These are phyloP conservation scores for Rosellinia necatrix DNA, from an alignment of 2,329 filamentous ascomycete species.

Conservation along the genomic window DNA sequence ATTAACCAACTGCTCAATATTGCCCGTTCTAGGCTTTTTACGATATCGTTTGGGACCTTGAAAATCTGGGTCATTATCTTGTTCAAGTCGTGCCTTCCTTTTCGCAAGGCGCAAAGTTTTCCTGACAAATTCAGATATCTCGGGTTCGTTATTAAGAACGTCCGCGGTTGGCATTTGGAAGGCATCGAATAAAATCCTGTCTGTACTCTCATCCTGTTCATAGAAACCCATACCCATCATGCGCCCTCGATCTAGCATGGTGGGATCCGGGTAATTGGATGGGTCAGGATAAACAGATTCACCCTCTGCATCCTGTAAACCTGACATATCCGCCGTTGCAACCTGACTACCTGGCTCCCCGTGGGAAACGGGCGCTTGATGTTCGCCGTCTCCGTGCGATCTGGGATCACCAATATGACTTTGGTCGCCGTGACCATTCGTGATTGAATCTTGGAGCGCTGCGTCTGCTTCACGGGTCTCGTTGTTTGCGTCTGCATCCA, in stretches of 20 bases:
- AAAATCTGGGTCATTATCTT: slow-evolving; percentile 61
- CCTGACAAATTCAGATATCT: slow-evolving; percentile 59
- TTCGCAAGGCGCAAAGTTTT: slow-evolving; percentile 59
- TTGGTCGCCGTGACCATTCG: slow-evolving; percentile 43
- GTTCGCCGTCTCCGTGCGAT: slow-evolving; percentile 17
- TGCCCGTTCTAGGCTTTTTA: slow-evolving; percentile 48
- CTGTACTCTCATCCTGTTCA: slow-evolving; percentile 60
- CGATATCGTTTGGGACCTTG: slow-evolving; percentile 47
- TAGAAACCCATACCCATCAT: slow-evolving; percentile 66
- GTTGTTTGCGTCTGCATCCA: slow-evolving; percentile 38
- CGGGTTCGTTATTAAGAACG: slow-evolving; percentile 48
- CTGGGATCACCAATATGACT: slow-evolving; percentile 41
- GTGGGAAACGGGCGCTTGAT: slow-evolving; percentile 24
- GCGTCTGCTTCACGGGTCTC: slow-evolving; percentile 38
- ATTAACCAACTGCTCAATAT: slow-evolving; percentile 46
- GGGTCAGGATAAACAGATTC: slow-evolving; percentile 38
- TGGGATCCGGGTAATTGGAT: slow-evolving; percentile 51
- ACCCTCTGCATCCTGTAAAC: slow-evolving; percentile 36
- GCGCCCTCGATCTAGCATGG: slow-evolving; percentile 51
- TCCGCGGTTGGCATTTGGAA: slow-evolving; percentile 59
- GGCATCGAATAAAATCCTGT: slow-evolving; percentile 64
- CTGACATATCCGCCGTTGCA: slow-evolving; percentile 41
- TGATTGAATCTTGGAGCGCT: slow-evolving; percentile 39
- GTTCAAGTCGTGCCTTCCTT: slow-evolving; percentile 56
- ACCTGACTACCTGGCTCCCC: slow-evolving; percentile 33